A percentile compares a stretch with the other conserved stretches of the same genome.
Evolutionary conservation across 768 basidiomycete species (phyloP).

Genomic region (Boletus speciosus): DNA sequence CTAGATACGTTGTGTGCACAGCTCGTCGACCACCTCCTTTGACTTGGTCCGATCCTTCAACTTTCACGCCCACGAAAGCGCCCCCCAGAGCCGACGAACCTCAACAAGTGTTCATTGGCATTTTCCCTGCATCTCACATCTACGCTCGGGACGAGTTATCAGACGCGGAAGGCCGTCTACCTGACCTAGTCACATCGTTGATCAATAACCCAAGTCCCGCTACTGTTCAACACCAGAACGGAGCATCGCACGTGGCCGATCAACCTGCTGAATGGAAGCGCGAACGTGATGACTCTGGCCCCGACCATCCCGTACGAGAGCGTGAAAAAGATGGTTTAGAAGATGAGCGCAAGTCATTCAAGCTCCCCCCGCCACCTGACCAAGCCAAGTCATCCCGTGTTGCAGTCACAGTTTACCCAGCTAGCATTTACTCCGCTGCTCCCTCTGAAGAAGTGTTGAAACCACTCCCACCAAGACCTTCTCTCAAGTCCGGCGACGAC

Average conservation of each 20-base stretch:
- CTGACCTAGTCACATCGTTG: constrained; percentile 65
- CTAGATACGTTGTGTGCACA: constrained; percentile 83
- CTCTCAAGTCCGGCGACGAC: constrained; percentile 93
- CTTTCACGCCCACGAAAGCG: constrained; percentile 35
- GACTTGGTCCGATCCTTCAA: constrained; percentile 61
- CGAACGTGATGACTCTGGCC: constrained; percentile 26
- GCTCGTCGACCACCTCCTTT: constrained; percentile 65
- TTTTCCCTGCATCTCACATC: constrained; percentile 89
- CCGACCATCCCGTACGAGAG: constrained; percentile 27
- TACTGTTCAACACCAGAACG: constrained; percentile 31
- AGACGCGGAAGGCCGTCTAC: constrained; percentile 83
- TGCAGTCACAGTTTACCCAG: constrained; percentile 67
- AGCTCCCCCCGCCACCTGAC: constrained; percentile 70
- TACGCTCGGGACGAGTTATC: constrained; percentile 81
- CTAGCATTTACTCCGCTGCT: constrained; percentile 71
- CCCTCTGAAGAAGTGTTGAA: constrained; percentile 66
- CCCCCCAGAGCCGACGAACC: constrained; percentile 66
- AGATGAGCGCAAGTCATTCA: constrained; percentile 59
- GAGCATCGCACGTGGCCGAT: constrained; percentile 42
- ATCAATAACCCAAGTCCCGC: constrained; percentile 33
- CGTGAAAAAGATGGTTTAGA: constrained; percentile 64
- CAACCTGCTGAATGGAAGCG: constrained; percentile 45
- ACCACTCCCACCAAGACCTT: constrained; percentile 84
- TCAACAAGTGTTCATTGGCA: constrained; percentile 89
- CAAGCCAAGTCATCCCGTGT: constrained; percentile 71